A percentile compares a stretch with the other conserved stretches of the same genome.
Evolutionary conservation across 2,329 filamentous ascomycete genomes (phyloP).

Genomic region (Aspergillus ochraceoroseus): DNA sequence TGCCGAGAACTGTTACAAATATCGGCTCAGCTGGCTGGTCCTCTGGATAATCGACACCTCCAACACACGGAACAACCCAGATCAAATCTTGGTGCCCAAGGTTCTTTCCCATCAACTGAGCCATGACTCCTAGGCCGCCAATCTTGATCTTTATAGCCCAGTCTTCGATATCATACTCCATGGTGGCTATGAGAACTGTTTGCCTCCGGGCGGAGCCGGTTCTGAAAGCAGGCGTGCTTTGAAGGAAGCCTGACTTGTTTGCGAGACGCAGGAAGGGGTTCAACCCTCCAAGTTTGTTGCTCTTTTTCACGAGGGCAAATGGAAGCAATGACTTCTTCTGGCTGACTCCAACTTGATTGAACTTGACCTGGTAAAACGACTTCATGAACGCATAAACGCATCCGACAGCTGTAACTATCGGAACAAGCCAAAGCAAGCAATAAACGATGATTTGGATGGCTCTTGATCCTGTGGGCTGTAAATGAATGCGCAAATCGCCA

Average conservation of each 20-base stretch:
- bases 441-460: slow-evolving; percentile 53
- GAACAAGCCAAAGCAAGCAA: slow-evolving; percentile 52
- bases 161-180: slow-evolving; percentile 68
- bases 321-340: slow-evolving; percentile 46
- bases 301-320: slow-evolving; percentile 32
- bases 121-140: slow-evolving; percentile 65
- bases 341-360: slow-evolving; percentile 55
- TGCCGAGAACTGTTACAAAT: slow-evolving; percentile 57
- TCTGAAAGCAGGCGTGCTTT: slow-evolving; percentile 35
- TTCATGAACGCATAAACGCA: slow-evolving; percentile 56
- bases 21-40: slow-evolving; percentile 58
- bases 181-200: slow-evolving; percentile 63
- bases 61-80: slow-evolving; percentile 61
- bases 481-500: slow-evolving; percentile 48
- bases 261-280: slow-evolving; percentile 35
- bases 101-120: slow-evolving; percentile 63
- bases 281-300: slow-evolving; percentile 32
- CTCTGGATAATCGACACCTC: slow-evolving; percentile 59
- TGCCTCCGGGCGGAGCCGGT: slow-evolving; percentile 37
- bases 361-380: slow-evolving; percentile 60
- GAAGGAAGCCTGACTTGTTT: slow-evolving; percentile 37
- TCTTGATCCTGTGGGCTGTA: slow-evolving; percentile 52
- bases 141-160: slow-evolving; percentile 69
- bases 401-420: slow-evolving; percentile 47
- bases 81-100: slow-evolving; percentile 61